A percentile compares a stretch with the other conserved stretches of the same genome.
These are phyloP conservation scores for Ceratobasidium sp. DNA, from an alignment of 1,284 basidiomycete genomes.

Conservation along the genomic window DNA sequence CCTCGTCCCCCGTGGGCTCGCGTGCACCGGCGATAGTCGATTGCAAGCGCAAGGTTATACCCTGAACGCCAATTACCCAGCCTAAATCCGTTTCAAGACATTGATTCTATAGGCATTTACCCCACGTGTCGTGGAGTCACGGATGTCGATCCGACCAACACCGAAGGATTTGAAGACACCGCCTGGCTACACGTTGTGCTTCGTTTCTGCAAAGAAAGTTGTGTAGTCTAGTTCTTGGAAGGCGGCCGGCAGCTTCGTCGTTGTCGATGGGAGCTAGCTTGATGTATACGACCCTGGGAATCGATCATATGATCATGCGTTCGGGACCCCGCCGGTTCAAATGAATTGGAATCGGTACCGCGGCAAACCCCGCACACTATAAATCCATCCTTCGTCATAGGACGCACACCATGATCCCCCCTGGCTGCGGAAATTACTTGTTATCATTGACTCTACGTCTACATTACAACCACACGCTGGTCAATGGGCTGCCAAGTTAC, in stretches of 20 bases:
- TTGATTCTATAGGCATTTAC: background rate
- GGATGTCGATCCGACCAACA: constrained; percentile 14
- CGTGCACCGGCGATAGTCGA: background rate
- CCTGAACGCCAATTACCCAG: background rate
- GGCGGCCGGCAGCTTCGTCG: background rate
- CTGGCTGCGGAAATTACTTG: background rate
- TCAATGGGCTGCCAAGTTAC: background rate
- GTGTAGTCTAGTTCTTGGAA: background rate
- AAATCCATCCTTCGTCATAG: too few relatives aligned
- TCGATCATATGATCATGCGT: constrained; percentile 11
- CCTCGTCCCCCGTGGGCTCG: background rate
- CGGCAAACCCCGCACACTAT: too few relatives aligned
- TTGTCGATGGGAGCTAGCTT: background rate
- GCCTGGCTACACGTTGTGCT: too few relatives aligned
- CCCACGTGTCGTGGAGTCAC: background rate
- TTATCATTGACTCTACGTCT: background rate
- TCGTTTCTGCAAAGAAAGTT: background rate
- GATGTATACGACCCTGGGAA: background rate
- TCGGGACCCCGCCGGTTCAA: too few relatives aligned
- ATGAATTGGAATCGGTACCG: too few relatives aligned
- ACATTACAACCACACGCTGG: background rate
- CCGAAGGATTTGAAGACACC: background rate
- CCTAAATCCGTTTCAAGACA: background rate
- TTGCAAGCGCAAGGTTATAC: background rate
- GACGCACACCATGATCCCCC: background rate